Evolutionary conservation across 2,329 filamentous ascomycete species (phyloP).

Genomic region (Stylonectria norvegica): DNA sequence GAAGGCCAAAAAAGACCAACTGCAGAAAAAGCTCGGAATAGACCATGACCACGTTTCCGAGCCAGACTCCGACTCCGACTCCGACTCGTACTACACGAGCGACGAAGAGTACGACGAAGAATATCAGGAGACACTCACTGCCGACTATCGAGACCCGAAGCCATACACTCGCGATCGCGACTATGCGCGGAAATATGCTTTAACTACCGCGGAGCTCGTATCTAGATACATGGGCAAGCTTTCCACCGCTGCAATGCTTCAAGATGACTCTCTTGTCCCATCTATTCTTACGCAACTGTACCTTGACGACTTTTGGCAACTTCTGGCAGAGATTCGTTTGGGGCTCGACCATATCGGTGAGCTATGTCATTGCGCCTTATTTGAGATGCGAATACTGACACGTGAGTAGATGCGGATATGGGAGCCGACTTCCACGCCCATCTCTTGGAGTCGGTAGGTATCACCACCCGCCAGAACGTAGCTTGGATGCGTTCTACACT

Average conservation of each 20-base stretch:
- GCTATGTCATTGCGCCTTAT: too few species aligned
- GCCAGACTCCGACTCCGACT: constrained; percentile 7
- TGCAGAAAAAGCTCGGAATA: not conserved
- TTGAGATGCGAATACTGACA: too few species aligned
- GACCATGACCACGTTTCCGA: not conserved
- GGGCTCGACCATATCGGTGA: constrained; percentile 25
- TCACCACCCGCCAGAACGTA: constrained; percentile 22
- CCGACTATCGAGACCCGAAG: constrained; percentile 17
- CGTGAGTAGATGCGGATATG: constrained; percentile 27
- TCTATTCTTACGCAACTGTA: constrained; percentile 16
- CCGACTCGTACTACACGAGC: constrained; percentile 12
- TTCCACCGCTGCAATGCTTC: constrained; percentile 5
- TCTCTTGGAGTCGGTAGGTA: constrained; percentile 23
- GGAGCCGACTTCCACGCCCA: constrained; percentile 22
- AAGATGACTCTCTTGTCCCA: constrained; percentile 10
- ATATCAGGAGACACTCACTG: constrained; percentile 14
- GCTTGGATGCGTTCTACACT: constrained; percentile 22
- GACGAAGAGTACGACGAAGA: constrained; percentile 23
- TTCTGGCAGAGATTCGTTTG: constrained; percentile 24
- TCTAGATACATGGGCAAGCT: constrained; percentile 19
- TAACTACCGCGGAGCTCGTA: constrained; percentile 22
- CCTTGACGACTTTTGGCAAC: constrained; percentile 27
- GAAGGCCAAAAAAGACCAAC: constrained; percentile 3
- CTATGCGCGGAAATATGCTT: constrained; percentile 27
- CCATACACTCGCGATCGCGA: constrained; percentile 21